Conservation (phyloP, 768 basidiomycete species). For the Rossbeevera mucosa region DNA sequence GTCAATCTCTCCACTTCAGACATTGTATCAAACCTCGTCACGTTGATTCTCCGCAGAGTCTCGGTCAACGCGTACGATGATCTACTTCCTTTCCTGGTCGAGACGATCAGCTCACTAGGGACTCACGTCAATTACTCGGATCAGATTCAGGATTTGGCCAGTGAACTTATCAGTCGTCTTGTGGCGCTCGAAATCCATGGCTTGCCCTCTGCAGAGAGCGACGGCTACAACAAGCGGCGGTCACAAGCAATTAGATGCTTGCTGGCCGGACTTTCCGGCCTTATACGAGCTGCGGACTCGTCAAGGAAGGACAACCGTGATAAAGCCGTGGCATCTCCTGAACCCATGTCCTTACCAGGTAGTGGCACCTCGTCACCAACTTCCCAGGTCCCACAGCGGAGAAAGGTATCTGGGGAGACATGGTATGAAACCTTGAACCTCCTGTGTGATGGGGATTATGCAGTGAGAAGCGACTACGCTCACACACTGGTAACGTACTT, state of each 20-base stretch:
- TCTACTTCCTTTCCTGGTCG: conserved; percentile 63
- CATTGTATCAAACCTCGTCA: conserved; percentile 73
- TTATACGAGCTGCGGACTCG: conserved; percentile 59
- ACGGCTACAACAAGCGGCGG: conserved; percentile 41
- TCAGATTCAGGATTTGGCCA: conserved; percentile 89
- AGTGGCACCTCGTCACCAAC: conserved; percentile 25
- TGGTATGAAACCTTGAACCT: conserved; percentile 91
- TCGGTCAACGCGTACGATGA: conserved; percentile 57
- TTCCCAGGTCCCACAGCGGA: conserved; percentile 48
- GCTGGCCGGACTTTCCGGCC: conserved; percentile 62
- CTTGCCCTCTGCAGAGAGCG: conserved; percentile 38
- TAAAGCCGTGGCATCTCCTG: conserved; percentile 13
- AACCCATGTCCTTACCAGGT: conserved; percentile 26
- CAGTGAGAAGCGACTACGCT: conserved; percentile 77
- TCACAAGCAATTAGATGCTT: conserved; percentile 67
- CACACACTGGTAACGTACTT: conserved; percentile 72
- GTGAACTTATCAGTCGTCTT: conserved; percentile 75
- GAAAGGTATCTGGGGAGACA: conserved; percentile 70
- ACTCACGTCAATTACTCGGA: conserved; percentile 94
- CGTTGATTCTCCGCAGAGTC: conserved; percentile 67
- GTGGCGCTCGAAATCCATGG: conserved; percentile 66
- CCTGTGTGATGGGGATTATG: conserved; percentile 71
- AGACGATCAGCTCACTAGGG: conserved; percentile 78
- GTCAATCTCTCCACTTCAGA: conserved; percentile 91
- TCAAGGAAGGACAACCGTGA: conserved; percentile 24